Percentiles rank a stretch among this genome's conserved stretches.
Evolutionary conservation across 75 land plant species (phyloP).

Genomic region (Larix kaempferi): DNA sequence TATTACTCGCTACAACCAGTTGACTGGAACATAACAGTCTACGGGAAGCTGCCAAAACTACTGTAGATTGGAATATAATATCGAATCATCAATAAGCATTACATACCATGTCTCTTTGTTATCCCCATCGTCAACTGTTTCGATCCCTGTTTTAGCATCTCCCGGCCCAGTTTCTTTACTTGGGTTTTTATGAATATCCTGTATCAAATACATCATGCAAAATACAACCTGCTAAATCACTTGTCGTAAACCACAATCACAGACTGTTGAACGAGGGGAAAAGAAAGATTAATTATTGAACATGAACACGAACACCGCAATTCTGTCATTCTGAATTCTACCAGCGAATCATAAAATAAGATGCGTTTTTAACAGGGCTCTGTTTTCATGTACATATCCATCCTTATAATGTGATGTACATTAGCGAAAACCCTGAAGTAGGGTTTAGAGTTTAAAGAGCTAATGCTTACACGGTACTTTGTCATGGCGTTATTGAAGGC

Average conservation of each 20-base stretch:
- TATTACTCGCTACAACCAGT: not conserved
- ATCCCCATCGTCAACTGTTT: not conserved
- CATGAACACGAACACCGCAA: too few species aligned
- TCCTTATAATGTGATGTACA: too few species aligned
- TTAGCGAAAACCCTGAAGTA: not conserved
- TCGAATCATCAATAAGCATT: not conserved
- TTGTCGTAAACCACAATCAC: too few species aligned
- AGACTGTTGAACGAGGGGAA: too few species aligned
- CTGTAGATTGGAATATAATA: not conserved
- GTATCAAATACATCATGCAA: not conserved
- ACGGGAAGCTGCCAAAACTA: not conserved
- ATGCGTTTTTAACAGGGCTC: too few species aligned
- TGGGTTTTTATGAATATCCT: constrained; percentile 1
- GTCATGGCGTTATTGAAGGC: constrained; percentile 53
- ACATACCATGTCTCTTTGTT: not conserved
- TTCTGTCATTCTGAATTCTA: too few species aligned
- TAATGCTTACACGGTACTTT: constrained; percentile 37
- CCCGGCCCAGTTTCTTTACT: not conserved
- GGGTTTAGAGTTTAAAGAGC: not conserved
- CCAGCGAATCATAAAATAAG: too few species aligned
- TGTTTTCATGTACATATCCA: too few species aligned
- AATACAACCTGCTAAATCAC: too few species aligned
- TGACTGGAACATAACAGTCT: not conserved
- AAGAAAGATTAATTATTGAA: too few species aligned
- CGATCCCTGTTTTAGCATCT: not conserved